Percentiles rank a stretch among this genome's conserved stretches.
Evolutionary conservation across 208 protist species (phyloP).

Genomic region (Lotmaria passim): DNA sequence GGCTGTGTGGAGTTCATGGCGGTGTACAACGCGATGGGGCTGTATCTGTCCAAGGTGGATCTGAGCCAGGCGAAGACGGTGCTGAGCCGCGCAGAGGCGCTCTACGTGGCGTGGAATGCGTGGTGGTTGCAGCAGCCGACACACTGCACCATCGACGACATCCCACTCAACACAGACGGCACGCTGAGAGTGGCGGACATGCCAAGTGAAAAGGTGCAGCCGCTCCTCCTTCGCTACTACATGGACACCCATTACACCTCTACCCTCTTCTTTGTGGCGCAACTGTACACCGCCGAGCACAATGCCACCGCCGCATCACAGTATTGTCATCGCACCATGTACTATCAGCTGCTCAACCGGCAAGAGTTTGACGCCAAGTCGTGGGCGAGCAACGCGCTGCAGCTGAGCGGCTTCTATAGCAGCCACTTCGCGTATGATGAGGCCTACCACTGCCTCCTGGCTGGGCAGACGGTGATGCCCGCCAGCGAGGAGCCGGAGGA

Average conservation of each 20-base stretch:
- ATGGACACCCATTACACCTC: conserved; percentile 80
- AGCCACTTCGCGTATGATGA: conserved; percentile 70
- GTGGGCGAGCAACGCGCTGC: conserved; percentile 88
- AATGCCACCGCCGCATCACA: conserved; percentile 56
- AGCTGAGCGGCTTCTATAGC: conserved; percentile 84
- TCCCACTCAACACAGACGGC: conserved; percentile 57
- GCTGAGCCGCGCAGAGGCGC: conserved; percentile 62
- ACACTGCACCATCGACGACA: conserved; percentile 41
- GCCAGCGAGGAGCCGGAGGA: conserved; percentile 52
- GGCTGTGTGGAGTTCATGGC: conserved; percentile 66
- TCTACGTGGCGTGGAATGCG: conserved; percentile 64
- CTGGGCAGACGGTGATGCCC: conserved; percentile 83
- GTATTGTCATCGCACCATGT: conserved; percentile 90
- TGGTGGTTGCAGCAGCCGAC: conserved; percentile 43
- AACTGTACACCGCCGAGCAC: conserved; percentile 66
- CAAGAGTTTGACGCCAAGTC: conserved; percentile 75
- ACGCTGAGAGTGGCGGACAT: conserved; percentile 37
- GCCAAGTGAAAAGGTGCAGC: conserved; percentile 5
- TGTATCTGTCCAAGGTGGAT: conserved; percentile 67
- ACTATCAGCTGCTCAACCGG: conserved; percentile 79
- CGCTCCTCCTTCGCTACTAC: conserved; percentile 55
- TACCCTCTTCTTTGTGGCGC: conserved; percentile 89
- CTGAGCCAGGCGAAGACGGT: conserved; percentile 51
- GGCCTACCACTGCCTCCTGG: conserved; percentile 83
- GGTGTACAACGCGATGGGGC: conserved; percentile 74